Evolutionary conservation across 2,329 filamentous ascomycete species (phyloP).

Genomic region (Botryotinia narcissicola): DNA sequence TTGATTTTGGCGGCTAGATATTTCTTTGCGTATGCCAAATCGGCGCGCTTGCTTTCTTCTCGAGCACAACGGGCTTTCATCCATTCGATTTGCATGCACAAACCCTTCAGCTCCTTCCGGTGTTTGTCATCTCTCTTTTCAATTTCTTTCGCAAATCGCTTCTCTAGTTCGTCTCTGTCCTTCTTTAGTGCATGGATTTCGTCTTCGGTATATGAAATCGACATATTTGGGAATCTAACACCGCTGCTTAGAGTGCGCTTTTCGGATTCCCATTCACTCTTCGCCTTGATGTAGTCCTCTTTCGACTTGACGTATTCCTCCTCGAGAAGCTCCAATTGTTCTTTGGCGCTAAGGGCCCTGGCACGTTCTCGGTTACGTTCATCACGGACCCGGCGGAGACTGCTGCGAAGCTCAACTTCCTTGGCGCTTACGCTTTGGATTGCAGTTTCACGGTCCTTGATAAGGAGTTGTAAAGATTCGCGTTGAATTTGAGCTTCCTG

Average conservation of each 20-base stretch:
- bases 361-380: slow-evolving; percentile 51
- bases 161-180: slow-evolving; percentile 47
- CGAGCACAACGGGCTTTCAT: slow-evolving; percentile 77
- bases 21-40: slow-evolving; percentile 82
- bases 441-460: slow-evolving; percentile 65
- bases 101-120: slow-evolving; percentile 72
- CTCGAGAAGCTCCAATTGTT: slow-evolving; percentile 37
- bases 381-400: slow-evolving; percentile 67
- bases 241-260: slow-evolving; percentile 42
- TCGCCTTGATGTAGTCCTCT: slow-evolving; percentile 27
- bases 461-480: slow-evolving; percentile 69
- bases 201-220: slow-evolving; percentile 40
- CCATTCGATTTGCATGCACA: slow-evolving; percentile 88
- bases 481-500: slow-evolving; percentile 62
- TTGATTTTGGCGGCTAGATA: slow-evolving; percentile 77
- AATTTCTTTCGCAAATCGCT: slow-evolving; percentile 42
- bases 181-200: slow-evolving; percentile 42
- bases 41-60: slow-evolving; percentile 75
- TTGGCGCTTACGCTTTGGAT: slow-evolving; percentile 56
- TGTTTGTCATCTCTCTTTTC: slow-evolving; percentile 59
- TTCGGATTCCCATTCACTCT: slow-evolving; percentile 48
- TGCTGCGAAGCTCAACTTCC: slow-evolving; percentile 60
- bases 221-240: slow-evolving; percentile 43
- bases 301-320: slow-evolving; percentile 40
- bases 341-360: slow-evolving; percentile 27